phyloP scores from a whole-genome alignment of 2,329 filamentous ascomycete genomes.

The Aureobasidium namibiae region DNA sequence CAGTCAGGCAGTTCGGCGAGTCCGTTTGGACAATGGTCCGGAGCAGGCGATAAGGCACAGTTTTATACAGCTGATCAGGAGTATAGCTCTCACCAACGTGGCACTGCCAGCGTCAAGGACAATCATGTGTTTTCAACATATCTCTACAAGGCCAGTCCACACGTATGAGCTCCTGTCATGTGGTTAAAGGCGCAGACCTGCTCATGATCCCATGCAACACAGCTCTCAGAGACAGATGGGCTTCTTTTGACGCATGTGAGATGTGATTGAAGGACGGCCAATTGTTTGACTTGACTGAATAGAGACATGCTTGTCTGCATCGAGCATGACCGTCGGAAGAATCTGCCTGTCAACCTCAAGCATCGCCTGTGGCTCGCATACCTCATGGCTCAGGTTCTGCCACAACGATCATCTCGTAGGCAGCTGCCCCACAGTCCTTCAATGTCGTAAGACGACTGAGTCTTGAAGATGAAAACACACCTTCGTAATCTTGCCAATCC shows the following conservation, averaged over 20 bases:
- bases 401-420: constrained; percentile 19
- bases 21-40: neutral
- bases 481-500: constrained; percentile 31
- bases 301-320: neutral
- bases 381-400: constrained; percentile 9
- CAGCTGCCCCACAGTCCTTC: constrained; percentile 13
- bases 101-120: neutral
- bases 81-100: neutral
- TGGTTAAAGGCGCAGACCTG: neutral
- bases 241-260: neutral
- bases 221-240: neutral
- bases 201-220: neutral
- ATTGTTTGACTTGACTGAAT: too few species aligned
- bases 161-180: neutral
- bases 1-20: neutral
- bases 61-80: neutral
- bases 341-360: neutral
- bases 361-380: neutral
- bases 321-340: neutral
- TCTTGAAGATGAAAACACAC: constrained; percentile 10
- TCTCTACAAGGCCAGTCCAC: neutral
- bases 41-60: neutral
- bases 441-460: constrained; percentile 15
- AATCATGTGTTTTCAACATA: neutral
- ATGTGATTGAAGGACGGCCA: neutral